Evolutionary conservation across 2,329 filamentous ascomycete genomes (phyloP), one percentile per base, ranked within the genome.

Genomic region (Xylaria sp.): DNA sequence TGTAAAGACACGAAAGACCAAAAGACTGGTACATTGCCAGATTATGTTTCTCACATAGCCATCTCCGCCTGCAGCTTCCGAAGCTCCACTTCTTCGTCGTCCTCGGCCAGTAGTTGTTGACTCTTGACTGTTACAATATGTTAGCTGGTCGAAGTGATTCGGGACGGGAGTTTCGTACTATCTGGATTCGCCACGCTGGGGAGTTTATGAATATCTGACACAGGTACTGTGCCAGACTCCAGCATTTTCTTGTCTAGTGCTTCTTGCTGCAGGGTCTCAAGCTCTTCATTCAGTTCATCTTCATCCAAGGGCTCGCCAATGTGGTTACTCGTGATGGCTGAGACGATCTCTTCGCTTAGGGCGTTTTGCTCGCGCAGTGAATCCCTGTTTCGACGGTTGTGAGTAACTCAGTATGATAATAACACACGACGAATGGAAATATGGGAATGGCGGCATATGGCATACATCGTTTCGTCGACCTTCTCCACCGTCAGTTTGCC

Each of bases 11-110:
- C 66, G 13, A n/a, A n/a, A n/a, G n/a, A n/a, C n/a, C 63, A 68
- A 66, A 42, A 70, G 56, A 45, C 25, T 49, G 53, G 63, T 44
- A 36, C 15, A 25, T 42, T 58, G 49, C 56, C 38, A 36, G 53
- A n/a, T 11, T 57, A 47, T n/a, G 42, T 15, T 44, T 47, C 67
- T 85, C 76, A 97, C 91, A 97, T 97, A 71, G 94, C 94, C 95
- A 98, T 98, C 81, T 97, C 95, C 39, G 93, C 94, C 79, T 97
- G 94, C 73, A 99, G 81, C 82, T 96, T 97, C 80, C 91, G 89
- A 77, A 98, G 84, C 83, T 98, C 95, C 75, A 91, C 95, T 80
- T 98, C 95, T 78, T 98, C 96, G 85, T 98, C 95, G 79, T 97
- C 94, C 79, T 97, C 93, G 72, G 82, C 81, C 17, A 78, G 78